These are phyloP conservation scores for Aspergillus pseudoglaucus DNA, from an alignment of 2,329 filamentous ascomycete genomes.

Conservation along the genomic window DNA sequence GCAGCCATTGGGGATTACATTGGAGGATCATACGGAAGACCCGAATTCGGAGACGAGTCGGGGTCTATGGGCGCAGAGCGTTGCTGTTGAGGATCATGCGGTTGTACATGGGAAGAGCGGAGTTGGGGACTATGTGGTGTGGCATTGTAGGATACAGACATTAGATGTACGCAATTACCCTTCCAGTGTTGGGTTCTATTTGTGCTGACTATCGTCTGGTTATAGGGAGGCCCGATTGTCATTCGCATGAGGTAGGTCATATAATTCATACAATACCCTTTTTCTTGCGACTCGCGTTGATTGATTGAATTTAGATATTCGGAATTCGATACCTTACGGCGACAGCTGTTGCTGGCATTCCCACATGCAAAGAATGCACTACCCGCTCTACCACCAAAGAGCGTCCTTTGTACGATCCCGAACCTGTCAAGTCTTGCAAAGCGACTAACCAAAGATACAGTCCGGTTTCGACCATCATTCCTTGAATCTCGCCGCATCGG, in stretches of 20 bases:
- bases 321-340: conserved; percentile 80
- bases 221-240: conserved; percentile 50
- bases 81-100: conserved; percentile 56
- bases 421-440: background rate
- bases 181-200: background rate
- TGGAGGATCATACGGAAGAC: conserved; percentile 60
- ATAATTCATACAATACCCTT: background rate
- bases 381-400: conserved; percentile 86
- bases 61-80: conserved; percentile 57
- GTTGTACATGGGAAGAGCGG: conserved; percentile 54
- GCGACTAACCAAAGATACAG: conserved; percentile 26
- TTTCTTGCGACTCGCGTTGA: background rate
- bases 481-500: conserved; percentile 76
- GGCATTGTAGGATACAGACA: conserved; percentile 84
- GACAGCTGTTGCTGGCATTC: conserved; percentile 69
- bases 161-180: conserved; percentile 60
- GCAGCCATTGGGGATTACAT: conserved; percentile 46
- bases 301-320: conserved; percentile 58
- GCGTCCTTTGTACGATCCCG: conserved; percentile 63
- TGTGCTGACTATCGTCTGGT: conserved; percentile 12
- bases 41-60: conserved; percentile 49
- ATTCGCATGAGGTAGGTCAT: conserved; percentile 53
- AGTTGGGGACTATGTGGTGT: conserved; percentile 88
- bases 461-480: conserved; percentile 71
- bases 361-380: conserved; percentile 79